Base-by-base conservation (phyloP, 257 asterid genomes). In the Rauvolfia tetraphylla region DNA sequence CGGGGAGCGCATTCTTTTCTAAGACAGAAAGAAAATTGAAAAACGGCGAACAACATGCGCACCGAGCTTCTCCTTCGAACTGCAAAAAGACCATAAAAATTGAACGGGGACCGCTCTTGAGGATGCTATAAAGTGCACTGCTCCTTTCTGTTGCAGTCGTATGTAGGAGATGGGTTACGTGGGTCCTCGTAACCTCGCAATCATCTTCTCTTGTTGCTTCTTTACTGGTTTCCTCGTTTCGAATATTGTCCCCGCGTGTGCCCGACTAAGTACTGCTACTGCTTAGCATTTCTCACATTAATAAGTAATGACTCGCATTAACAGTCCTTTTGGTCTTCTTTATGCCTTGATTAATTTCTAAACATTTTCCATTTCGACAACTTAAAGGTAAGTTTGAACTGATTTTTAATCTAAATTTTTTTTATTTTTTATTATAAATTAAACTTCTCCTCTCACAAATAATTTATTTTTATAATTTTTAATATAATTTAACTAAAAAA, bases 91-190 rank as follows among this genome's bases (percentile, higher is more conserved):
- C 62, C 27, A 72, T 51, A 59, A 56, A 9, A 13, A 3, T 31
- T 59, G 38, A 27, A 27, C n/a, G n/a, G 65, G 81, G 81, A 77
- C 81, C 76, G 71, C 46, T 7, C 36, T 74, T 69, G 39, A 78
- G 68, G 63, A 53, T 57, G 79, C 68, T 53, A 76, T 79, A 74
- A 81, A 83, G 84, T 75, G 85, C 80, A 80, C 85, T 78, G 79
- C 76, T 79, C 83, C 72, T 86, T 86, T 80, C 82, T 77, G 85
- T 61, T 29, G 68, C 14, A 62, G 42, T 62, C n/a, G n/a, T n/a
- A n/a, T 62, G 68, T 62, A 62, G 83, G 63, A 61, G 71, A 39
- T 80, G 36, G 82, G 68, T 9, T 29, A 8, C 38, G 44, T 78
- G 70, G 79, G 83, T 76, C 86, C 80, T 57, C 57, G 56, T 63